A percentile compares a stretch with the other conserved stretches of the same genome.
phyloP scores from a whole-genome alignment of 208 protist genomes.

The Wallacemonas sp. region DNA sequence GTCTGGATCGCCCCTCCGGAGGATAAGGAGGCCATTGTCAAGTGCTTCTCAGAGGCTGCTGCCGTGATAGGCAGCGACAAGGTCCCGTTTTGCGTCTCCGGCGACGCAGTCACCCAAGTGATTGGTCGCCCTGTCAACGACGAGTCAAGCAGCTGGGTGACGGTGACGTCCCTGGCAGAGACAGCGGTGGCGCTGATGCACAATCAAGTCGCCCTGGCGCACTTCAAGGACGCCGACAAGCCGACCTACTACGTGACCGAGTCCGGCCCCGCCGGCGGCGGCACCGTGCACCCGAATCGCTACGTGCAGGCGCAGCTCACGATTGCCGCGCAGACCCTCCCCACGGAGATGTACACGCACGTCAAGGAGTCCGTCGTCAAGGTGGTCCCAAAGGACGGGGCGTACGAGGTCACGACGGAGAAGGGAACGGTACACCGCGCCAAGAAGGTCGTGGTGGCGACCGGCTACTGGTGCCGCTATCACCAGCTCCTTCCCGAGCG shows the following conservation, averaged over 20 bases:
- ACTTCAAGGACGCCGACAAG: constrained; percentile 19
- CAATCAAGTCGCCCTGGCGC: constrained; percentile 8
- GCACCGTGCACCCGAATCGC: constrained; percentile 30
- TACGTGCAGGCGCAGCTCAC: constrained; percentile 29
- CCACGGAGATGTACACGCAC: constrained; percentile 12
- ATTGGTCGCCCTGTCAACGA: neutral
- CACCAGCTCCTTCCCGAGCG: no score
- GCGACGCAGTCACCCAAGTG: neutral
- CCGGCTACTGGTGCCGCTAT: no score
- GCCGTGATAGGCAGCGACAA: neutral
- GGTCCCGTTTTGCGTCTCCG: constrained; percentile 12
- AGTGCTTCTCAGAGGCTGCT: constrained; percentile 8
- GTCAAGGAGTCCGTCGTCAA: constrained; percentile 17
- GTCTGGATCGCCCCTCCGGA: constrained; percentile 18
- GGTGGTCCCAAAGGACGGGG: neutral
- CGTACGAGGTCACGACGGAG: constrained; percentile 23
- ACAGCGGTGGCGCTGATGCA: neutral
- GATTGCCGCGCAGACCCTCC: constrained; percentile 12
- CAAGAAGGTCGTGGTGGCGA: constrained; percentile 27
- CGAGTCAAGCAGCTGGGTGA: neutral
- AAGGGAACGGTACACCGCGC: constrained; percentile 15
- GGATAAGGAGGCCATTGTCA: constrained; percentile 11
- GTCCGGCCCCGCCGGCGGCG: constrained; percentile 18
- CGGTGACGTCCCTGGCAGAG: neutral
- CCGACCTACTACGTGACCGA: constrained; percentile 25